A percentile compares a stretch with the other conserved stretches of the same genome.
phyloP scores from a whole-genome alignment of 352 stramenopile species.

The Hyaloperonospora arabidopsidis region DNA sequence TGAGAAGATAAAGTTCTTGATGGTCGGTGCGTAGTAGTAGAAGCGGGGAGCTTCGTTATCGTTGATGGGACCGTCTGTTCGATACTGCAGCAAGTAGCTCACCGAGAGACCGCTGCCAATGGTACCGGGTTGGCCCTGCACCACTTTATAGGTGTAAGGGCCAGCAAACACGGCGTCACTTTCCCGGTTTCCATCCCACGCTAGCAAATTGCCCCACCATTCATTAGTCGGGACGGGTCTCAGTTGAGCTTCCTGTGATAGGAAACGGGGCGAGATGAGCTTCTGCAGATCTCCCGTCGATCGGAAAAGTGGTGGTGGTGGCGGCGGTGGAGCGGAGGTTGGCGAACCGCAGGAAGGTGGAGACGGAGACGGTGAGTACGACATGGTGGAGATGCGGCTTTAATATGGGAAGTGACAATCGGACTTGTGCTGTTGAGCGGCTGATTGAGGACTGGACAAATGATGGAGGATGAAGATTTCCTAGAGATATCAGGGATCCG shows the following conservation, averaged over 20 bases:
- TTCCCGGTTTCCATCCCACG: constrained; percentile 44
- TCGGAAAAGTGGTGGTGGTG: constrained; percentile 33
- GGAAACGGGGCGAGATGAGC: constrained; percentile 46
- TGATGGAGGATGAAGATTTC: no score
- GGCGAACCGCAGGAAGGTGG: constrained; percentile 4
- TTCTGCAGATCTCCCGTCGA: constrained; percentile 39
- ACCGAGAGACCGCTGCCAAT: constrained; percentile 46
- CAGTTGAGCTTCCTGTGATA: constrained; percentile 22
- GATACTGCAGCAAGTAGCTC: constrained; percentile 71
- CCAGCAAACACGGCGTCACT: constrained; percentile 68
- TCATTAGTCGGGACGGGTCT: constrained; percentile 65
- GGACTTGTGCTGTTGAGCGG: no score
- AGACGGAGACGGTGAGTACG: constrained; percentile 16
- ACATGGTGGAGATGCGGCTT: no score
- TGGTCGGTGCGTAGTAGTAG: constrained; percentile 69
- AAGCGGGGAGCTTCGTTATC: constrained; percentile 79
- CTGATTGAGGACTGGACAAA: no score
- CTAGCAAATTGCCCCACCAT: constrained; percentile 81
- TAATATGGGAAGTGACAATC: no score
- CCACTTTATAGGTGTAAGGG: constrained; percentile 62
- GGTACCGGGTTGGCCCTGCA: constrained; percentile 23
- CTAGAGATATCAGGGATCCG: no score
- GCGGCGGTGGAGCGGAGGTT: constrained; percentile 1
- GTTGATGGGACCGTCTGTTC: constrained; percentile 53
- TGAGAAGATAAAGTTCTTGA: constrained; percentile 73